phyloP scores from a whole-genome alignment of 306 rosid genomes.

The Trifolium fragiferum region DNA sequence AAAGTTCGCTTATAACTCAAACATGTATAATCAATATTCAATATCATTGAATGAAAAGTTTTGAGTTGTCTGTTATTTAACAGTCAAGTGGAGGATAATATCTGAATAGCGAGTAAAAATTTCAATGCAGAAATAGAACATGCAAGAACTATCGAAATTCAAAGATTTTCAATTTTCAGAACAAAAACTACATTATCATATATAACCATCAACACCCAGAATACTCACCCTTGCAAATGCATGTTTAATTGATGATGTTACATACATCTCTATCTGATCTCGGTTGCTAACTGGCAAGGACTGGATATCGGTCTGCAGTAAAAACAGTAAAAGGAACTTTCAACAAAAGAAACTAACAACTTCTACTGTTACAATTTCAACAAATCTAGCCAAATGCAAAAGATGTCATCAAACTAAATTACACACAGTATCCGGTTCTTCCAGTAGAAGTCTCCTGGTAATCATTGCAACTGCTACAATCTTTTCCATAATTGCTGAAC shows the following conservation, averaged over 20 bases:
- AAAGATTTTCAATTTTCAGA: conserved; percentile 35
- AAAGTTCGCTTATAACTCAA: conserved; percentile 2
- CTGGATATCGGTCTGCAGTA: conserved; percentile 58
- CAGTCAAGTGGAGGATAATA: conserved; percentile 31
- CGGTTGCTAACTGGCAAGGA: conserved; percentile 74
- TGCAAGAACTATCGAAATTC: conserved; percentile 9
- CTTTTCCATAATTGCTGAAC: conserved; percentile 76
- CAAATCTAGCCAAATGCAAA: conserved; percentile 37
- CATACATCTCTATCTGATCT: conserved; percentile 88
- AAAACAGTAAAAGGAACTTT: conserved; percentile 37
- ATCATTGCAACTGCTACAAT: conserved; percentile 87
- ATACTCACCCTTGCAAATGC: conserved; percentile 87
- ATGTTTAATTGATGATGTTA: conserved; percentile 75
- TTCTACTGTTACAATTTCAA: background rate
- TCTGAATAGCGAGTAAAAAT: conserved; percentile 17
- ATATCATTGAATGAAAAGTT: background rate
- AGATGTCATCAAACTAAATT: conserved; percentile 38
- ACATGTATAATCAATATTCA: conserved; percentile 33
- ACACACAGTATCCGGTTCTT: conserved; percentile 83
- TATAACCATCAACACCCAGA: conserved; percentile 30
- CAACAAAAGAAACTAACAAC: conserved; percentile 30
- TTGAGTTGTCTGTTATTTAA: conserved; percentile 16
- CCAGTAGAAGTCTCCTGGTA: conserved; percentile 91
- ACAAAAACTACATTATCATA: conserved; percentile 36
- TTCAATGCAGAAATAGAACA: conserved; percentile 33